phyloP scores from a whole-genome alignment of 345 rosid species.

The Acer campestre region DNA sequence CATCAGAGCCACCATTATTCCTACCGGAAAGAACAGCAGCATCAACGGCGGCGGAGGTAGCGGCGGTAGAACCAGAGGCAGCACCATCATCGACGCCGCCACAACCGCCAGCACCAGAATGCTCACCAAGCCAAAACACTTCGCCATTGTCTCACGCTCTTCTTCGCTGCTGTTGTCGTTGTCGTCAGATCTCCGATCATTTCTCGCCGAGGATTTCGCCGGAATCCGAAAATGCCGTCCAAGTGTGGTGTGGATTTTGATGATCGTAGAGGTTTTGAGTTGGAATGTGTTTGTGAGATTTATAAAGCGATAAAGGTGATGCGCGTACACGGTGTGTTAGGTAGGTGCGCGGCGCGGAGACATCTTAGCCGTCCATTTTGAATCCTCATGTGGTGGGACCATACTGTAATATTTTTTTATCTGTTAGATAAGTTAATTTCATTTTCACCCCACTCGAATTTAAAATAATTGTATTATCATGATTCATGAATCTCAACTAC shows the following conservation, averaged over 20 bases:
- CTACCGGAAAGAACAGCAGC: conserved; percentile 61
- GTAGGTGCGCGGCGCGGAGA: neutral
- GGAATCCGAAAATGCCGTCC: neutral
- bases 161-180: neutral
- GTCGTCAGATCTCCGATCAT: conserved; percentile 26
- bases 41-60: conserved; percentile 67
- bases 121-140: conserved; percentile 37
- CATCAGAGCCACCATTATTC: conserved; percentile 67
- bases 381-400: neutral
- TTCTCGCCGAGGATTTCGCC: neutral
- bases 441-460: too few relatives aligned
- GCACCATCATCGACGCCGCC: conserved; percentile 50
- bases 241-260: neutral
- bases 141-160: conserved; percentile 21
- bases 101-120: conserved; percentile 37
- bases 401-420: too few relatives aligned
- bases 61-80: conserved; percentile 69
- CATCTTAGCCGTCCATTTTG: conserved; percentile 10
- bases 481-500: too few relatives aligned
- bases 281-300: neutral
- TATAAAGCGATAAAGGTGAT: too few relatives aligned
- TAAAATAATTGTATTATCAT: too few relatives aligned
- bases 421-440: too few relatives aligned
- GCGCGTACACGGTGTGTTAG: too few relatives aligned
- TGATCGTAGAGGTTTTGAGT: neutral